These are phyloP conservation scores for Salix suchowensis DNA, from an alignment of 345 rosid genomes.

Conservation along the genomic window DNA sequence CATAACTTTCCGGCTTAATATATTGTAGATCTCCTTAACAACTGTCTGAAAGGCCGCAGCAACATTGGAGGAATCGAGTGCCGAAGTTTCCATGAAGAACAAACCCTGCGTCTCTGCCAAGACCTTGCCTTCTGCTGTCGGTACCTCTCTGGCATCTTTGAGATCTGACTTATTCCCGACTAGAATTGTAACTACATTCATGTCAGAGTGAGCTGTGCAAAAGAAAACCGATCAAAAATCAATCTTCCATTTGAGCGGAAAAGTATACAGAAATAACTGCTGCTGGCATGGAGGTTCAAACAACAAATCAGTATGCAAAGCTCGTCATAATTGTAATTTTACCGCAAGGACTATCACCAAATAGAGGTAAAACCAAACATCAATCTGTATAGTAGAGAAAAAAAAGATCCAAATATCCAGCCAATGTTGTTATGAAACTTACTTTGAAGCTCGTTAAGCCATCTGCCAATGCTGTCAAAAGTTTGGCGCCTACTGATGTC, in stretches of 20 bases:
- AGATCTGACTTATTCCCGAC: conserved; percentile 94
- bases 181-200: conserved; percentile 90
- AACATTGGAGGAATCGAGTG: conserved; percentile 90
- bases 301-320: neutral
- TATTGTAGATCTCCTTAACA: conserved; percentile 84
- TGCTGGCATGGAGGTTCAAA: neutral
- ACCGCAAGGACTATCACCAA: neutral
- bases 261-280: neutral
- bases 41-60: conserved; percentile 86
- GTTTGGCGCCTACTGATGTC: conserved; percentile 92
- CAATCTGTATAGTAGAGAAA: neutral
- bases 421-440: conserved; percentile 25
- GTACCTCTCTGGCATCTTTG: conserved; percentile 84
- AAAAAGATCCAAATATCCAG: neutral
- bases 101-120: conserved; percentile 86
- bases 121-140: conserved; percentile 76
- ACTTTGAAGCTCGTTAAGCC: conserved; percentile 99
- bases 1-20: conserved; percentile 86
- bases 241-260: neutral
- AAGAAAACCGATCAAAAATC: conserved; percentile 7
- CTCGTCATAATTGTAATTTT: neutral
- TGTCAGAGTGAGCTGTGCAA: conserved; percentile 89
- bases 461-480: conserved; percentile 80
- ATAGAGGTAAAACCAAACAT: neutral
- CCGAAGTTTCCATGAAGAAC: conserved; percentile 94